Base-by-base conservation (phyloP, 495 filamentous ascomycete species). In the Podospora pseudoanserina region DNA sequence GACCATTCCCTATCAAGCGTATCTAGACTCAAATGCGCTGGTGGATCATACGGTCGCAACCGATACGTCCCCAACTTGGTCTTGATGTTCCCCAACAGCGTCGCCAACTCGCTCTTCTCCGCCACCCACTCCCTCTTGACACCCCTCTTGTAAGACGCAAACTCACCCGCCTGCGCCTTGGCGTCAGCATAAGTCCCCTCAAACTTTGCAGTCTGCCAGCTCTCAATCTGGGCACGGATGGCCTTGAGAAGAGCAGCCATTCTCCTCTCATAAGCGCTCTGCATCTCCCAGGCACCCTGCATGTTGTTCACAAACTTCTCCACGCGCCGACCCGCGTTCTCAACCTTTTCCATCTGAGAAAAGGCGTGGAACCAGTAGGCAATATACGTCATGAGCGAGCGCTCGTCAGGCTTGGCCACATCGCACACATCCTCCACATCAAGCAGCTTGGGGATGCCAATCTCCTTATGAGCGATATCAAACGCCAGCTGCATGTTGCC, bases 341-440 rank as follows among this genome's bases (percentile, higher is more conserved):
- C 95, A 15, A 99, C 96, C 70, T 93, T 86, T 79, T 99, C 95
- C 87, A 99, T 92, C 75, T 97, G 93, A 26, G 94, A 97, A 74
- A 99, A 99, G 67, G 95, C 96, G 73, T 99, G 95, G 85, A 98
- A 99, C 95, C 96, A 99, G 79, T 98, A 98, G 68, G 95, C 95
- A 71, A 99, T 98, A 75, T 99, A 99, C 5, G 95, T 99, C 94
- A 99, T 98, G 76, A 99, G 84, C 71, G 91, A 94, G 67, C 93
- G 90, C 78, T 99, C 95, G 73, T 99, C 95, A 15, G 95, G 95
- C 78, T 92, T 94, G 13, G 92, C 87, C 16, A 99, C 95, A 77
- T 98, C 95, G 78, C 93, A 97, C 30, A 98, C 96, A 82, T 99
- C 95, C 78, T 99, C 95, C 3, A 98, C 95, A 76, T 99, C 95